Base-by-base conservation (phyloP, 2,329 filamentous ascomycete species). In the Grosmannia serpens region DNA sequence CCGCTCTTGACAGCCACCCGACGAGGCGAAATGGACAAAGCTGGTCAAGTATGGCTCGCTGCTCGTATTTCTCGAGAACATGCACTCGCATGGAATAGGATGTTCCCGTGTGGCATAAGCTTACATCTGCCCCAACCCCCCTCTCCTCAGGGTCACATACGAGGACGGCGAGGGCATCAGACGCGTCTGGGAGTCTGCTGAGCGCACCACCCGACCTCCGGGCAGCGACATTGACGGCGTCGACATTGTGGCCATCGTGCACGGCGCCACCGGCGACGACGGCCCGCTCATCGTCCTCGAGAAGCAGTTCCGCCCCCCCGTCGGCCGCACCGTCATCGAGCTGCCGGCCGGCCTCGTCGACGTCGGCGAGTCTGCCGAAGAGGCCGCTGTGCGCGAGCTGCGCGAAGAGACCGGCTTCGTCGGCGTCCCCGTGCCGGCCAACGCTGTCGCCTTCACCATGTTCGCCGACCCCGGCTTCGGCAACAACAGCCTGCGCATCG, bases 131-230 rank as follows among this genome's bases (percentile, higher is more conserved):
- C 38, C 38, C 38, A 11, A 17, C 58, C 5, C 6, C 10, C 24
- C 33, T 35, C 33, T 35, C 15, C 15, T 11, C 46, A 10, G 50
- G 84, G 82, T 83, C 62, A 80, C 77, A 38, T 91, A 89, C 69
- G 73, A 75, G 58, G 87, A 89, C 66, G 80, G 83, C 24, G 75
- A 78, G 38, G 83, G 82, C 63, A 72, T 74, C 20, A 69, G 73
- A 1, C 77, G 86, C 56, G 82, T 79, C 33, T 90, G 87, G 87
- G 87, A 91, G 67, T 86, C 84, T 1, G 84, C 84, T 20, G 84
- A 88, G 70, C 81, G 87, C n/a, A 78, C 77, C 33, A 89, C 86
- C 0, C 80, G 86, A 4, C 60, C 60, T 5, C 49, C 75, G 58
- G 75, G 71, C 62, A 76, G 77, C 59, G 80, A 82, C 24, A 84